These are phyloP conservation scores for Exophiala oligosperma DNA, from an alignment of 2,329 filamentous ascomycete species.

Conservation along the genomic window DNA sequence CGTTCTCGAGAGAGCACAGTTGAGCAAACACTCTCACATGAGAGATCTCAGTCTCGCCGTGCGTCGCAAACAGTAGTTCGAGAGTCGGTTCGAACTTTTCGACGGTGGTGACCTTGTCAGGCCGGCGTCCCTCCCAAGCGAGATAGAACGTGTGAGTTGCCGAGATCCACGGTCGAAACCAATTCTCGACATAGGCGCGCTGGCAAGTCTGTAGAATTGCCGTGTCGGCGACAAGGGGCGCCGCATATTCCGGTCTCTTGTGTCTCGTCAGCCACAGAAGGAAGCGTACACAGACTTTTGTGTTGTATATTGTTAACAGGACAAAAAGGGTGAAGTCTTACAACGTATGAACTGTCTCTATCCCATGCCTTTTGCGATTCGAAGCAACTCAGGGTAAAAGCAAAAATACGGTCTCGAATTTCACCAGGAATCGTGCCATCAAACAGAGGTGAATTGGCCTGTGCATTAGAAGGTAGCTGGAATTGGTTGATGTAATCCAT, in stretches of 20 bases:
- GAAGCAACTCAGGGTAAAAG: not conserved
- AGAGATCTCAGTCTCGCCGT: constrained; percentile 33
- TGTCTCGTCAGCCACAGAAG: not conserved
- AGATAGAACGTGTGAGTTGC: constrained; percentile 45
- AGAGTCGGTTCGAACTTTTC: constrained; percentile 25
- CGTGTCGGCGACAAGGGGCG: constrained; percentile 38
- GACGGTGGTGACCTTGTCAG: constrained; percentile 24
- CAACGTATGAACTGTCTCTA: not conserved
- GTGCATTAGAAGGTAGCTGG: not conserved
- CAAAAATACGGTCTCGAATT: not conserved
- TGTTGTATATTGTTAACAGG: not conserved
- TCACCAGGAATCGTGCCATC: not conserved
- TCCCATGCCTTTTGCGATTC: not conserved
- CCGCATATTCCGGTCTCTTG: constrained; percentile 41
- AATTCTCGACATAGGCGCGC: constrained; percentile 43
- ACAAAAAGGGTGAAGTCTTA: too few species aligned
- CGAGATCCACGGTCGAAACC: constrained; percentile 44
- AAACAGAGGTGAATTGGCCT: not conserved
- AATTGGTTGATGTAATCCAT: not conserved
- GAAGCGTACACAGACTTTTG: not conserved
- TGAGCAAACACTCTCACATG: constrained; percentile 46
- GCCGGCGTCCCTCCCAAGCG: constrained; percentile 33
- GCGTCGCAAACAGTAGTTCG: constrained; percentile 23
- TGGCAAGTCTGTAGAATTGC: constrained; percentile 47
- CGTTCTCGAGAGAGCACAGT: constrained; percentile 41